phyloP scores from a whole-genome alignment of 148 eudicot genomes.

The Oxyria digyna region DNA sequence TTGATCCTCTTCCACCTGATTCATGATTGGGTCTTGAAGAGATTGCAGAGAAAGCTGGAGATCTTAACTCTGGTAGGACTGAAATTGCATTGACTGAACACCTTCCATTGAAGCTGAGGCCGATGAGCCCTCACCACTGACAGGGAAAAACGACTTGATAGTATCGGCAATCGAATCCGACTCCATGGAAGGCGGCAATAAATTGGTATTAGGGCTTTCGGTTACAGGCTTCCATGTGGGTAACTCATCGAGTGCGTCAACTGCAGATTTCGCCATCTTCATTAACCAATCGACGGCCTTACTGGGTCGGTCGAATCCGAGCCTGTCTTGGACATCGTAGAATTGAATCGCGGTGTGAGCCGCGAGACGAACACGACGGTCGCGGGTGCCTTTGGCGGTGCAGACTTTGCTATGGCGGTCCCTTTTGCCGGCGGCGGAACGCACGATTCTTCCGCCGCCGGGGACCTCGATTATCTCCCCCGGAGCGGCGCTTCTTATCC shows the following conservation, averaged over 20 bases:
- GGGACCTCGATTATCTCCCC: constrained; percentile 86
- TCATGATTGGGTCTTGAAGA: constrained; percentile 58
- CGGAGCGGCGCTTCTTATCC: constrained; percentile 27
- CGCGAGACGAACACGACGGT: constrained; percentile 16
- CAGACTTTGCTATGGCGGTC: constrained; percentile 89
- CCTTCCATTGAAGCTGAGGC: background rate
- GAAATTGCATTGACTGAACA: constrained; percentile 26
- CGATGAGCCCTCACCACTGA: constrained; percentile 29
- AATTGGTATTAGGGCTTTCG: constrained; percentile 7
- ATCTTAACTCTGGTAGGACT: constrained; percentile 52
- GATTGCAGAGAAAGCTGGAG: constrained; percentile 84
- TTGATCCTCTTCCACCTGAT: constrained; percentile 21
- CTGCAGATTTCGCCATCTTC: constrained; percentile 36
- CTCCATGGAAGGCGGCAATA: constrained; percentile 71
- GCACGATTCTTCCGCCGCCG: constrained; percentile 86
- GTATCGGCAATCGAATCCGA: constrained; percentile 74
- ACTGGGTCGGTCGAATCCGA: constrained; percentile 12
- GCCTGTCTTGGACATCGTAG: constrained; percentile 13
- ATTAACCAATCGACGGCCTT: constrained; percentile 15
- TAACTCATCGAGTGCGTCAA: constrained; percentile 4
- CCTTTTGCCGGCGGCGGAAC: constrained; percentile 71
- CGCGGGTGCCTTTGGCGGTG: constrained; percentile 81
- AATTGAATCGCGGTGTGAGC: constrained; percentile 12
- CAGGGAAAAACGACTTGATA: constrained; percentile 61
- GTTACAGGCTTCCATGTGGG: constrained; percentile 30